Evolutionary conservation across 129 eudicot genomes (phyloP).

Genomic region (Smallanthus sonchifolius): DNA sequence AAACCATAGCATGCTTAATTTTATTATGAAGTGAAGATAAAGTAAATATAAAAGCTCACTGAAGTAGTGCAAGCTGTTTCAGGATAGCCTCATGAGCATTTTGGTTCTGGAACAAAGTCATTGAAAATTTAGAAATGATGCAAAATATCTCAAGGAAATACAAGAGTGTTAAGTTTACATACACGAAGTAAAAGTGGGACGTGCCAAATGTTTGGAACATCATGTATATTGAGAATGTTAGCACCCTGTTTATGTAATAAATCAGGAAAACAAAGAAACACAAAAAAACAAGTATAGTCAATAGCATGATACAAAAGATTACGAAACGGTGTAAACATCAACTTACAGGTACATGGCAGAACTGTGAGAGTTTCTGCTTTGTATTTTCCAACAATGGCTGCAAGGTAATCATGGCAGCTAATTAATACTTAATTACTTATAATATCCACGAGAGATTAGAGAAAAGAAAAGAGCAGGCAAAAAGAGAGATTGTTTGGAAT

Average conservation of each 20-base stretch:
- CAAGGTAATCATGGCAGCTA: slow-evolving; percentile 24
- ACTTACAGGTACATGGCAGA: slow-evolving; percentile 96
- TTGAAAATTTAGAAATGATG: neutral
- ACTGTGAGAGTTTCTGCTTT: slow-evolving; percentile 87
- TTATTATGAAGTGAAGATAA: neutral
- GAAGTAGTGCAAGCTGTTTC: slow-evolving; percentile 63
- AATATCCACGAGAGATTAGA: neutral
- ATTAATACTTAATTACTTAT: neutral
- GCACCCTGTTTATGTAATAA: slow-evolving; percentile 44
- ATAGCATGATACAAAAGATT: slow-evolving; percentile 2
- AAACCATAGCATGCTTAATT: neutral
- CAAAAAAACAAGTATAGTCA: neutral
- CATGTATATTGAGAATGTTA: slow-evolving; percentile 91
- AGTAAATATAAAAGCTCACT: slow-evolving; percentile 41
- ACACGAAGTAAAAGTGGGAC: slow-evolving; percentile 92
- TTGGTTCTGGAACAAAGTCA: slow-evolving; percentile 59
- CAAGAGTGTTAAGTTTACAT: slow-evolving; percentile 22
- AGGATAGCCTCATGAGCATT: slow-evolving; percentile 80
- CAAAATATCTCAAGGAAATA: slow-evolving; percentile 2
- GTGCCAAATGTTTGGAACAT: slow-evolving; percentile 98
- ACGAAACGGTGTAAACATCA: slow-evolving; percentile 7
- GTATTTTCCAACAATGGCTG: slow-evolving; percentile 93
- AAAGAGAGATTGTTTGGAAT: neutral
- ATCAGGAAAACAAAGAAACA: slow-evolving; percentile 4
- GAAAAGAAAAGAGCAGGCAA: neutral